A percentile compares a stretch with the other conserved stretches of the same genome.
phyloP scores from a whole-genome alignment of 257 asterid genomes.

The Solanum stenotomum region DNA sequence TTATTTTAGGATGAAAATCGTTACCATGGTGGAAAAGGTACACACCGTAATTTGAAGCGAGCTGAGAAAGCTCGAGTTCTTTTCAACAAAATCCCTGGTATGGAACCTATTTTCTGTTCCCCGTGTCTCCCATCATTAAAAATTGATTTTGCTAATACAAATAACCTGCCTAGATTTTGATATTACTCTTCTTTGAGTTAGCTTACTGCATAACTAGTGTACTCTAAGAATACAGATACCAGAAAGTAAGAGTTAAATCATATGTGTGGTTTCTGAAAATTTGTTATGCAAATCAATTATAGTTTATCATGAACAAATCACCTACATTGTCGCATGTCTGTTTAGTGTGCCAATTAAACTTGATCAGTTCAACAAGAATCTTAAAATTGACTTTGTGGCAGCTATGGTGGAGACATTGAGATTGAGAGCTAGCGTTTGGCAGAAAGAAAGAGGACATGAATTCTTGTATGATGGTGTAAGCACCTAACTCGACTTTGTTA shows the following conservation, averaged over 20 bases:
- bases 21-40: constrained; percentile 83
- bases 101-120: neutral
- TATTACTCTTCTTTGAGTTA: neutral
- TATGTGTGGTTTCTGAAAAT: neutral
- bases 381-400: constrained; percentile 4
- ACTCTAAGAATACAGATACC: neutral
- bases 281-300: neutral
- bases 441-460: constrained; percentile 53
- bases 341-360: neutral
- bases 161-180: neutral
- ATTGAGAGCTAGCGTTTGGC: constrained; percentile 66
- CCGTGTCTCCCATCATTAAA: neutral
- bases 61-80: constrained; percentile 94
- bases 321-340: neutral
- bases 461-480: constrained; percentile 84
- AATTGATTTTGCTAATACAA: neutral
- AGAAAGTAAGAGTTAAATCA: neutral
- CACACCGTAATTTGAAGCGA: constrained; percentile 78
- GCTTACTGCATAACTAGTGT: neutral
- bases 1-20: constrained; percentile 75
- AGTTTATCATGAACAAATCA: neutral
- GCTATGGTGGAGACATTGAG: constrained; percentile 70
- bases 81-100: constrained; percentile 88
- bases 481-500: neutral
- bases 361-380: neutral